Evolutionary conservation across 805 yeast species (phyloP), one percentile per base, ranked within the genome.

Genomic region (Ogataea ganodermae): DNA sequence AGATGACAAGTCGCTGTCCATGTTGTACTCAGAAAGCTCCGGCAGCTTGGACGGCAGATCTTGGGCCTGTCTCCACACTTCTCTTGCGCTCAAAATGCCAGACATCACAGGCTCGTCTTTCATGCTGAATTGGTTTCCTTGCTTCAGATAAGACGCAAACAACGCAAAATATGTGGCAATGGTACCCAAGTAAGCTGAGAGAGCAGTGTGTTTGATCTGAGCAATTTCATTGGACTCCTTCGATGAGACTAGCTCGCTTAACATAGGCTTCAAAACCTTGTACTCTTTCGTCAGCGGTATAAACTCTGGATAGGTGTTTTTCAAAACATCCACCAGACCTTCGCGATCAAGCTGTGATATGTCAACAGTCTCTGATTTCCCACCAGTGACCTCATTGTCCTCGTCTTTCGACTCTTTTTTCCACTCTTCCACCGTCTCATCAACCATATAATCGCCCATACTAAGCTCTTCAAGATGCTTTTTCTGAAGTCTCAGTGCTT

Each of bases 21-120:
- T 26, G 6, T 36, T 44, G 7, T 62, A 59, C 16, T 58, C 62
- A 5, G 54, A 49, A 2, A 59, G 66, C 8, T 58, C 66, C 5
- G 55, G 53, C 6, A 44, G 44, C 3, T 47, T 49, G 4, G 33
- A 50, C 6, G 59, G 78, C 28, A 84, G 62, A 51, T 72, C 79
- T 39, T 69, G 74, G 4, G 95, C 96, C 59, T 86, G 91, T 62
- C 94, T 79, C 96, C 97, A 91, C 14, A 88, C 76, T 61, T 92
- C 97, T 55, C 95, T 78, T 2, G 94, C 76, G 44, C 86, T 82
- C 45, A 92, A 70, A 27, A 92, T 83, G 23, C 86, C 79, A 60
- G 88, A 90, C 97, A 94, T 92, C 1, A 92, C 84, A 2, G 92
- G 86, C 55, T 86, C 92, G 46, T 89, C 95, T 58, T 89, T 89